A percentile compares a stretch with the other conserved stretches of the same genome.
Conservation (phyloP, 306 rosid genomes). For the Citrullus amarus region DNA sequence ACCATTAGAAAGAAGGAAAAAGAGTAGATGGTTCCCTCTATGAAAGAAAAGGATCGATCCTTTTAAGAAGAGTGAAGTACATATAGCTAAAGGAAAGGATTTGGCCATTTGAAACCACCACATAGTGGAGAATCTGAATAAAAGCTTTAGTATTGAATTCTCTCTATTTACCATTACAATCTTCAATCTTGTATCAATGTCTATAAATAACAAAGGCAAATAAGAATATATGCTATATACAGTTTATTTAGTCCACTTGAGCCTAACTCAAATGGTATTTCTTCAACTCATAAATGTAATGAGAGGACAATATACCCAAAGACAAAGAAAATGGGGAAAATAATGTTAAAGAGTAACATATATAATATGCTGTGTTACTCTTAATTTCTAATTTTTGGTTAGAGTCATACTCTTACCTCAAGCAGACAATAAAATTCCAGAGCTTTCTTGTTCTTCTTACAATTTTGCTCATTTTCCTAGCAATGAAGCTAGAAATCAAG, state of each 20-base stretch:
- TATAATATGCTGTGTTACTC: conserved; percentile 20
- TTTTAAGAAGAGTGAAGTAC: not conserved
- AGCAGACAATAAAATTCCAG: conserved; percentile 58
- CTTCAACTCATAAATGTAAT: not conserved
- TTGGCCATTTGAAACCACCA: not conserved
- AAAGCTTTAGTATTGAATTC: not conserved
- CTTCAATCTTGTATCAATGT: not conserved
- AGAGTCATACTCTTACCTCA: not conserved
- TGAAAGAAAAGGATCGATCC: not conserved
- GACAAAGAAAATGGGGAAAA: not conserved
- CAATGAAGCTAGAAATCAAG: conserved; percentile 25
- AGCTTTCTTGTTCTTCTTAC: conserved; percentile 48
- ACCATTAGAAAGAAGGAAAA: no score
- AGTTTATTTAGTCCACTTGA: not conserved
- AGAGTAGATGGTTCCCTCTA: no score
- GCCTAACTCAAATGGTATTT: not conserved
- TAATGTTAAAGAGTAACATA: conserved; percentile 15
- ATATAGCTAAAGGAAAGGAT: no score
- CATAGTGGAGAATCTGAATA: not conserved
- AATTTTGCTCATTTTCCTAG: conserved; percentile 32
- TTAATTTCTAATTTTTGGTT: not conserved
- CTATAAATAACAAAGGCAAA: not conserved
- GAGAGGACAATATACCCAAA: not conserved
- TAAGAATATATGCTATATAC: not conserved
- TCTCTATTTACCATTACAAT: not conserved